These are phyloP conservation scores for Xylaria flabelliformis DNA, from an alignment of 495 filamentous ascomycete species.

Conservation along the genomic window DNA sequence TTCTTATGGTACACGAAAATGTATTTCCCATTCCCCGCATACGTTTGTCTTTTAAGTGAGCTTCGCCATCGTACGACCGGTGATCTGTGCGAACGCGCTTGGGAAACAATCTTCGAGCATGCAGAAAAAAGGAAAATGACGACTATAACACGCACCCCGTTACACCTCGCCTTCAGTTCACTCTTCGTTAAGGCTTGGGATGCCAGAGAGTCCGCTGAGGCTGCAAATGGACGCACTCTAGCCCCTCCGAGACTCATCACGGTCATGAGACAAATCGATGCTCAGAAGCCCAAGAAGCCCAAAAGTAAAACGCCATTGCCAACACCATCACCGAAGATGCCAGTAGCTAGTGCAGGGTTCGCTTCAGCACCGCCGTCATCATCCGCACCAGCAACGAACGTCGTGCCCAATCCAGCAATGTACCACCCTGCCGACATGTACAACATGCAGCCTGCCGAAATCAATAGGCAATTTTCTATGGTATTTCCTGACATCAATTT, in stretches of 20 bases:
- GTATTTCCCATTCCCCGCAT: conserved; percentile 60
- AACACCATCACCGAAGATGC: conserved; percentile 42
- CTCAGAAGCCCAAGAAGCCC: conserved; percentile 33
- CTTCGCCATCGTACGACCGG: conserved; percentile 54
- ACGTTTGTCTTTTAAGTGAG: conserved; percentile 59
- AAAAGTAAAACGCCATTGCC: conserved; percentile 35
- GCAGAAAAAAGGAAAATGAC: conserved; percentile 53
- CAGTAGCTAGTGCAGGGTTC: conserved; percentile 35
- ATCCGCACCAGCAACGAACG: conserved; percentile 23
- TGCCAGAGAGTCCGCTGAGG: conserved; percentile 52
- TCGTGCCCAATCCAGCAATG: conserved; percentile 29
- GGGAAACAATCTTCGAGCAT: conserved; percentile 57
- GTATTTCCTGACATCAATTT: conserved; percentile 48
- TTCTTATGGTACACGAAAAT: conserved; percentile 61
- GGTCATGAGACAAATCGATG: conserved; percentile 46
- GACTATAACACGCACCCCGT: conserved; percentile 51
- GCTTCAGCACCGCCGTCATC: conserved; percentile 30
- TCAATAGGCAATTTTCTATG: conserved; percentile 39
- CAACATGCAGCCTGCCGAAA: conserved; percentile 33
- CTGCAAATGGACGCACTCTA: conserved; percentile 46
- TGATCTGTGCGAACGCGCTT: conserved; percentile 59
- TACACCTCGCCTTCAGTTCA: conserved; percentile 58
- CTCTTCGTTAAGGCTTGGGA: conserved; percentile 63
- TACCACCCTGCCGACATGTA: conserved; percentile 37
- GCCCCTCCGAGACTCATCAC: conserved; percentile 51